Conservation (phyloP, 108 stramenopile species). For the Conticribra guillardii region DNA sequence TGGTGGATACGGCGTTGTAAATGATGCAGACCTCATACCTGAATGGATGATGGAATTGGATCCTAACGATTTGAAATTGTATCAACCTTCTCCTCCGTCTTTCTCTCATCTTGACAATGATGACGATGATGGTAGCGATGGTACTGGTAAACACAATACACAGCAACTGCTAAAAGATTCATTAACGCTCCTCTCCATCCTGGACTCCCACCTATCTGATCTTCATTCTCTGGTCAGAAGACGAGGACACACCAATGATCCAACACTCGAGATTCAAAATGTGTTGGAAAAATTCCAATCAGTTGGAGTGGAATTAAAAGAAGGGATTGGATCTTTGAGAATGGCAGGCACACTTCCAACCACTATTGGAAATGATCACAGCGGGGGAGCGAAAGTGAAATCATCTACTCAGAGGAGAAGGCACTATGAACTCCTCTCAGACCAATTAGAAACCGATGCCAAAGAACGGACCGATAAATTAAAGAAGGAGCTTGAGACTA, state of each 20-base stretch:
- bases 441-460: conserved; percentile 64
- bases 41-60: conserved; percentile 37
- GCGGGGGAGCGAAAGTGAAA: conserved; percentile 7
- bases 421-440: conserved; percentile 73
- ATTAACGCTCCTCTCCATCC: conserved; percentile 53
- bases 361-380: background rate
- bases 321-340: conserved; percentile 39
- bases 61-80: conserved; percentile 38
- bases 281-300: conserved; percentile 63
- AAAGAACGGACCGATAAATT: conserved; percentile 56
- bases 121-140: too few relatives aligned
- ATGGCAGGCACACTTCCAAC: conserved; percentile 35
- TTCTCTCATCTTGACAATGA: background rate
- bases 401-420: conserved; percentile 52
- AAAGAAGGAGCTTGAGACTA: conserved; percentile 68
- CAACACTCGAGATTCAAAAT: conserved; percentile 69
- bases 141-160: background rate
- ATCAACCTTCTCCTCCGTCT: conserved; percentile 8
- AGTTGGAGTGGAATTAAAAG: conserved; percentile 65
- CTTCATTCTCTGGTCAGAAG: conserved; percentile 70
- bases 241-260: conserved; percentile 87
- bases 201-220: conserved; percentile 64
- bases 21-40: conserved; percentile 14
- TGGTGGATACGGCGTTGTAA: background rate
- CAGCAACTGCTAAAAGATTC: conserved; percentile 62